Evolutionary conservation across 2,329 filamentous ascomycete genomes (phyloP).

Genomic region (Uncinocarpus reesii): DNA sequence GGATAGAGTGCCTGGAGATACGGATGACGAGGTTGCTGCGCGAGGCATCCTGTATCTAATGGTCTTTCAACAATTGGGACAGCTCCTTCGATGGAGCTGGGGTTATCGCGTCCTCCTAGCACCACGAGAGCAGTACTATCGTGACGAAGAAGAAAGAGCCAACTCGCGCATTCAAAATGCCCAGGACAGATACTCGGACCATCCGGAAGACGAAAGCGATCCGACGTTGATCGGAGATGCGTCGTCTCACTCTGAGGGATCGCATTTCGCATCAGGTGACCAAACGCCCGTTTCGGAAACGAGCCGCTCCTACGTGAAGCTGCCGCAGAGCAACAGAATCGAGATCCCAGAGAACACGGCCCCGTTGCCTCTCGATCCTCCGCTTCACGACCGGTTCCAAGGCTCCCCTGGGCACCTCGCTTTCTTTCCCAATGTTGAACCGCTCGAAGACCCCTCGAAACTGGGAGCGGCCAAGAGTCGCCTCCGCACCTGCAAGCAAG

Average conservation of each 20-base stretch:
- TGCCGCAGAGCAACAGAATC: not conserved
- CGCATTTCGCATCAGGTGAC: slow-evolving; percentile 30
- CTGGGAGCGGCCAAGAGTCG: slow-evolving; percentile 15
- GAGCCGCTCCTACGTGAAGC: slow-evolving; percentile 29
- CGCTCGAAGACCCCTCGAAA: slow-evolving; percentile 11
- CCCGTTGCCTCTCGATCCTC: slow-evolving; percentile 1
- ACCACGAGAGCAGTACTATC: slow-evolving; percentile 53
- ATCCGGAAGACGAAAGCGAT: slow-evolving; percentile 25
- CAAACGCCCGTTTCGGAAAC: slow-evolving; percentile 32
- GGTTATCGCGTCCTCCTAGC: slow-evolving; percentile 92
- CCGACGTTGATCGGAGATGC: slow-evolving; percentile 20
- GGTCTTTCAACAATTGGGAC: slow-evolving; percentile 95
- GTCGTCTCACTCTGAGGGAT: slow-evolving; percentile 14
- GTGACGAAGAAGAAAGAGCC: slow-evolving; percentile 32
- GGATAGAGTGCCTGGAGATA: slow-evolving; percentile 82
- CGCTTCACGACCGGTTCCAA: slow-evolving; percentile 23
- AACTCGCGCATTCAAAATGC: slow-evolving; percentile 31
- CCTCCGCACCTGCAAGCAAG: not conserved
- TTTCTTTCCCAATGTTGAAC: slow-evolving; percentile 32
- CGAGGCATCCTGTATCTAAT: slow-evolving; percentile 90
- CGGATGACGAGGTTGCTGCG: slow-evolving; percentile 87
- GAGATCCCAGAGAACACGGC: not conserved
- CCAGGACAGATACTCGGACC: slow-evolving; percentile 33
- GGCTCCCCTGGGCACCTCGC: slow-evolving; percentile 46
- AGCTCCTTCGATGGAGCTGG: slow-evolving; percentile 95